Evolutionary conservation across 2,329 filamentous ascomycete genomes (phyloP), one percentile per base, ranked within the genome.

Genomic region (Thelonectria olida): DNA sequence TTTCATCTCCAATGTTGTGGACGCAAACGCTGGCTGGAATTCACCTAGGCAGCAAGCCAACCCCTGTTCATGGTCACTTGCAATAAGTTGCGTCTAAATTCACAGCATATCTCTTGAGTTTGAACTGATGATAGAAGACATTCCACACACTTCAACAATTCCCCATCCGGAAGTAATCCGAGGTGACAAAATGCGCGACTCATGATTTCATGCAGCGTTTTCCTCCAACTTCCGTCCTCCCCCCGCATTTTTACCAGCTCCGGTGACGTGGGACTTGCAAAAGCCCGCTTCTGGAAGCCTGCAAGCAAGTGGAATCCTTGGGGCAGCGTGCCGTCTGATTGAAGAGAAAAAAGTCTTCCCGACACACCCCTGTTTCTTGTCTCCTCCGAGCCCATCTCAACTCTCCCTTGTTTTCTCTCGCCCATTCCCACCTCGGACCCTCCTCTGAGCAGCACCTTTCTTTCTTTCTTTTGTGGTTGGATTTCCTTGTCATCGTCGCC

Each of bases 271-370:
- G n/a, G 28, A 31, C 28, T 13, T 31, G 28, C 13, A 13, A n/a
- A n/a, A n/a, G n/a, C n/a, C 28, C 28, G 28, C 28, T 51, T 63
- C 64, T 70, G 58, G 62, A 67, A 59, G 61, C 52, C 54, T 56
- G 51, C 62, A 49, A 53, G 58, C 52, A 51, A 13, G 28, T 31
- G 28, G 4, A 31, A 31, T 45, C 50, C 22, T n/a, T n/a, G n/a
- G n/a, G n/a, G 55, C 39, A 58, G 52, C 54, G 61, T 52, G 53
- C 61, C 55, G 49, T 15, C 22, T 7, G 17, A 42, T 50, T 59
- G 28, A 31, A 51, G 22, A 39, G 51, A 54, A 64, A 69, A 71
- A 71, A 71, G 68, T 71, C 63, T 70, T 64, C 19, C 19, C 39
- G 17, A 20, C 53, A 27, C 44, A 50, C 54, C 54, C 54, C 54